These are phyloP conservation scores for Ambrosia hybrid DNA, from an alignment of 140 eudicot genomes.

Conservation along the genomic window DNA sequence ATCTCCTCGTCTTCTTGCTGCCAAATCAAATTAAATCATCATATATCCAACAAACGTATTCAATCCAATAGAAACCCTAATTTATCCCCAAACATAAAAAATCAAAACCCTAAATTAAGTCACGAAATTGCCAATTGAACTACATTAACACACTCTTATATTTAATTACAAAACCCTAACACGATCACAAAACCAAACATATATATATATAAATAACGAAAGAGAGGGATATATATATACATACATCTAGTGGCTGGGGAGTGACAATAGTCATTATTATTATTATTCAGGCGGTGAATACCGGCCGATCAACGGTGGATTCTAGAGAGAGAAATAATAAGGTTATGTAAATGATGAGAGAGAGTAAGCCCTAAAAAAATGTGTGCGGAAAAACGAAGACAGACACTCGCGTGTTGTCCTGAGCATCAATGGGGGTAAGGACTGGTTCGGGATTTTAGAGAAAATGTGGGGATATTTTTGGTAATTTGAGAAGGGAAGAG, in stretches of 20 bases:
- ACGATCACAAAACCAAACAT: conserved; percentile 26
- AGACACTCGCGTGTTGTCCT: conserved; percentile 34
- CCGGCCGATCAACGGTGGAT: conserved; percentile 36
- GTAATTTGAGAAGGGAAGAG: conserved; percentile 4
- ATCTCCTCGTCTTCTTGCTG: conserved; percentile 95
- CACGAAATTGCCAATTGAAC: conserved; percentile 27
- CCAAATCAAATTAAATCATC: conserved; percentile 23
- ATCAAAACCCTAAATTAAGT: conserved; percentile 29
- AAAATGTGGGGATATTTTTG: conserved; percentile 24
- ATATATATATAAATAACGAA: conserved; percentile 19
- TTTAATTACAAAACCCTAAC: conserved; percentile 35
- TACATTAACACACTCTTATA: conserved; percentile 21
- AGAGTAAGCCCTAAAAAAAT: conserved; percentile 39
- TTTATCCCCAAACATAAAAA: background rate
- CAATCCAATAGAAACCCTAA: conserved; percentile 38
- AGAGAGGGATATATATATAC: background rate
- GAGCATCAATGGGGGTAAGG: conserved; percentile 32
- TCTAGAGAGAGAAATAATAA: conserved; percentile 15
- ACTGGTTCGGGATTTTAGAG: conserved; percentile 23
- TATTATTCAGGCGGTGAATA: conserved; percentile 17
- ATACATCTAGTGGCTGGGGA: conserved; percentile 63
- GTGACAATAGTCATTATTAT: conserved; percentile 55
- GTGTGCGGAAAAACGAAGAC: conserved; percentile 33
- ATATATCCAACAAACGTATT: conserved; percentile 14
- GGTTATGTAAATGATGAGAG: conserved; percentile 20